Percentiles rank a stretch among this genome's conserved stretches.
phyloP scores from a whole-genome alignment of 257 asterid species.

The Solanum dulcamara region DNA sequence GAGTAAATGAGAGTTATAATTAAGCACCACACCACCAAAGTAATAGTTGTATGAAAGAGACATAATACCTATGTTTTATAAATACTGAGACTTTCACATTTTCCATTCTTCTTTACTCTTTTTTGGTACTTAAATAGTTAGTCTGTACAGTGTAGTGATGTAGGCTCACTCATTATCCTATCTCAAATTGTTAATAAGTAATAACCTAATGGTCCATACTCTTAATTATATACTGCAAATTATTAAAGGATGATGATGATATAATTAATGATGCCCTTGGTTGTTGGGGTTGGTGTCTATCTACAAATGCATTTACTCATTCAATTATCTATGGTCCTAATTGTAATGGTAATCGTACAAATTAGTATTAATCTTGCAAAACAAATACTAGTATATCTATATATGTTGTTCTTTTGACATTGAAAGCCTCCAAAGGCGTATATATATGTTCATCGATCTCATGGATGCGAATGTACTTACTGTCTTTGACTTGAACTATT shows the following conservation, averaged over 20 bases:
- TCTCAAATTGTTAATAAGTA: not conserved
- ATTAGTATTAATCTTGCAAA: not conserved
- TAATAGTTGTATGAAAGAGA: slow-evolving; percentile 51
- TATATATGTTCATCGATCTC: not conserved
- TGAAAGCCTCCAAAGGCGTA: not conserved
- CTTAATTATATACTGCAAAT: not conserved
- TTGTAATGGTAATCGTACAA: not conserved
- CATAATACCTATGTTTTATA: slow-evolving; percentile 30
- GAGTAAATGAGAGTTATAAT: not conserved
- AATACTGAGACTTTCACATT: slow-evolving; percentile 18
- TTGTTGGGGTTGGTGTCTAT: not conserved
- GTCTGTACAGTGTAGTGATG: not conserved
- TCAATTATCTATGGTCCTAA: not conserved
- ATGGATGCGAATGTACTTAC: not conserved
- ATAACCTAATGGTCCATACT: not conserved
- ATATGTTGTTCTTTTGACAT: not conserved
- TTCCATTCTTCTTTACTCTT: not conserved
- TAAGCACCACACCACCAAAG: too few relatives aligned
- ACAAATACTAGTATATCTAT: not conserved
- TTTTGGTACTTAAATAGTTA: not conserved
- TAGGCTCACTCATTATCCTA: not conserved
- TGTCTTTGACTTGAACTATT: not conserved
- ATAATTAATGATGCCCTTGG: not conserved
- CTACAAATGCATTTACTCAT: not conserved
- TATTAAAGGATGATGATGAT: not conserved